Conservation (phyloP, 805 yeast genomes). For the Lipomyces sp. region DNA sequence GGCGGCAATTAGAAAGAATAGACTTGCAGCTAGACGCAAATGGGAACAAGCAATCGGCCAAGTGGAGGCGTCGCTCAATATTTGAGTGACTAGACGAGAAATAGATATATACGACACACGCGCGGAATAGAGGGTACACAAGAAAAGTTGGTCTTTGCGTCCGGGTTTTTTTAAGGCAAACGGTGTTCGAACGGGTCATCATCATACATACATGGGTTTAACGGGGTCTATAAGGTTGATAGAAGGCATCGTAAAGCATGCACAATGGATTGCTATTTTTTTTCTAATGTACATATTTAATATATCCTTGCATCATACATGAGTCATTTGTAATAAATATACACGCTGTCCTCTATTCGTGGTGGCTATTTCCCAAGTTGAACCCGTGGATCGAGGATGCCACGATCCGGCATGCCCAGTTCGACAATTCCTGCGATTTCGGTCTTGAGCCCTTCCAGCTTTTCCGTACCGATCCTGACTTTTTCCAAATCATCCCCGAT, state of each 20-base stretch:
- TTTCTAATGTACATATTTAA: not conserved
- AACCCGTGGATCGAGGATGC: slow-evolving; percentile 35
- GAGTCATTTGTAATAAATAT: not conserved
- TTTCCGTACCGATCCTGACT: slow-evolving; percentile 22
- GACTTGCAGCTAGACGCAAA: slow-evolving; percentile 28
- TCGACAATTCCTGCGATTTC: slow-evolving; percentile 30
- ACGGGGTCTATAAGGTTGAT: not conserved
- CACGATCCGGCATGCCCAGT: slow-evolving; percentile 33
- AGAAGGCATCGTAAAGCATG: not conserved
- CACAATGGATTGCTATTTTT: not conserved
- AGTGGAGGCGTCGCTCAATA: not conserved
- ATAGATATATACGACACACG: not conserved
- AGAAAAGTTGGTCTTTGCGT: not conserved
- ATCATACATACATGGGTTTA: not conserved
- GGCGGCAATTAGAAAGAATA: slow-evolving; percentile 28
- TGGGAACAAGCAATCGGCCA: slow-evolving; percentile 33
- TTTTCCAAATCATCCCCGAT: slow-evolving; percentile 31
- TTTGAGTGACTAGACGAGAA: not conserved
- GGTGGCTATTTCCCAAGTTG: slow-evolving; percentile 26
- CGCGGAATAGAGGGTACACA: not conserved
- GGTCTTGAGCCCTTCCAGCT: slow-evolving; percentile 25
- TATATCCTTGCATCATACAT: not conserved
- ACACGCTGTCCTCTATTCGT: not conserved
- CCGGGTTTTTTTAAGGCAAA: not conserved
- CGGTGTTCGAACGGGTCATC: slow-evolving; percentile 6